These are phyloP conservation scores for Aspergillus niger DNA, from an alignment of 2,329 filamentous ascomycete species.

Conservation along the genomic window DNA sequence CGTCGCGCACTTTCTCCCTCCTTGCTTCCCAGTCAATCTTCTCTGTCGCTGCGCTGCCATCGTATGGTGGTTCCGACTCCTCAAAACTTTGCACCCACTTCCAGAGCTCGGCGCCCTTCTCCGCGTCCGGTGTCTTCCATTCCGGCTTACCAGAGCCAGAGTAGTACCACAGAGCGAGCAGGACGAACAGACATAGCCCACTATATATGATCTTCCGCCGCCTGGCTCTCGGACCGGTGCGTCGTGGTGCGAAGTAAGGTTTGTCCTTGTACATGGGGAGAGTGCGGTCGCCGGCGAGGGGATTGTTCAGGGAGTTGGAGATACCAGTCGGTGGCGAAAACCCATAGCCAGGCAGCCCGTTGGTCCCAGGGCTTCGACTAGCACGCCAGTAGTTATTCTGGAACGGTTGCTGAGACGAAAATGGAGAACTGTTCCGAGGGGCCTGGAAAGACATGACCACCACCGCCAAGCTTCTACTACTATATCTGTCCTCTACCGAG, in stretches of 20 bases:
- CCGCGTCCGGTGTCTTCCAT: slow-evolving; percentile 29
- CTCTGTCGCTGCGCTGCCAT: slow-evolving; percentile 32
- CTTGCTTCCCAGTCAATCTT: slow-evolving; percentile 73
- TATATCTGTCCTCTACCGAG: slow-evolving; percentile 3
- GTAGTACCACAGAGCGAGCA: slow-evolving; percentile 68
- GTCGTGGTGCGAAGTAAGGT: slow-evolving; percentile 67
- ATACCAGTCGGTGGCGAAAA: slow-evolving; percentile 50
- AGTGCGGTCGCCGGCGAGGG: slow-evolving; percentile 64
- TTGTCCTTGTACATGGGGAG: slow-evolving; percentile 99
- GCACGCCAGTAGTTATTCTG: slow-evolving; percentile 69
- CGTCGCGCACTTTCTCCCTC: slow-evolving; percentile 80
- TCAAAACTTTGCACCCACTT: slow-evolving; percentile 59
- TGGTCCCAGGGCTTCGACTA: slow-evolving; percentile 48
- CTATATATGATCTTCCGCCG: slow-evolving; percentile 64
- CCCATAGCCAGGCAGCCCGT: slow-evolving; percentile 44
- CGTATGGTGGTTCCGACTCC: slow-evolving; percentile 33
- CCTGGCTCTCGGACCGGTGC: slow-evolving; percentile 60
- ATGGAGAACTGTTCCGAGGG: slow-evolving; percentile 70
- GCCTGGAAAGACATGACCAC: slow-evolving; percentile 58
- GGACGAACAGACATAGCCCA: slow-evolving; percentile 56
- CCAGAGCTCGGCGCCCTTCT: slow-evolving; percentile 51
- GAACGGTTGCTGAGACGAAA: slow-evolving; percentile 62
- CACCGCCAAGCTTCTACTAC: slow-evolving; percentile 7
- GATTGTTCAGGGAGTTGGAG: slow-evolving; percentile 62
- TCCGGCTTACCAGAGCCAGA: slow-evolving; percentile 22